These are phyloP conservation scores for Rostrohypoxylon terebratum DNA, from an alignment of 495 filamentous ascomycete species.

Conservation along the genomic window DNA sequence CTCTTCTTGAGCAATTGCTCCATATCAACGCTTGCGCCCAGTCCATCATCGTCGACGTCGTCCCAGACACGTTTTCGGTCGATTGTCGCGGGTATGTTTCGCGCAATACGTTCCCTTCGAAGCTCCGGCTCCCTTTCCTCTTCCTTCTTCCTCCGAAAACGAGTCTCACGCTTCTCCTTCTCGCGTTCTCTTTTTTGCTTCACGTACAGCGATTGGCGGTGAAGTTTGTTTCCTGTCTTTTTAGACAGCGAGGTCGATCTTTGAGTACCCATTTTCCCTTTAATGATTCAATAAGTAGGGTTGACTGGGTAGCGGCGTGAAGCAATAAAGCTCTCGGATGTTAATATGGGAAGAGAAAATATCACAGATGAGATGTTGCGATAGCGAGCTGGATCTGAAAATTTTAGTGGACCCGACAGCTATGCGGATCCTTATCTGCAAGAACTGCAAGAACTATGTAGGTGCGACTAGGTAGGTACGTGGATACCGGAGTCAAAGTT, in stretches of 20 bases:
- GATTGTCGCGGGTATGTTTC: conserved; percentile 84
- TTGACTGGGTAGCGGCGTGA: background rate
- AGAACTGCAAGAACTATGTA: background rate
- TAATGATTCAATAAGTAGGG: background rate
- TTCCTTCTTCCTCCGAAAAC: conserved; percentile 81
- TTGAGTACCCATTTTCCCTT: conserved; percentile 33
- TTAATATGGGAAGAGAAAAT: background rate
- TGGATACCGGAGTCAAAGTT: conserved; percentile 6
- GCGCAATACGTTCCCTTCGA: conserved; percentile 73
- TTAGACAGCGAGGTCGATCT: conserved; percentile 42
- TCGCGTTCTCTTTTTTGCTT: conserved; percentile 77
- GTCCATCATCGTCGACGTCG: conserved; percentile 80
- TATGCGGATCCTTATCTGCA: background rate
- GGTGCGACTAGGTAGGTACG: background rate
- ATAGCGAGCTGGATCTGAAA: conserved; percentile 33
- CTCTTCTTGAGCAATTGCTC: conserved; percentile 78
- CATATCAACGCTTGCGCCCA: conserved; percentile 82
- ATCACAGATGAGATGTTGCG: conserved; percentile 4
- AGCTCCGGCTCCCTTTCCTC: conserved; percentile 87
- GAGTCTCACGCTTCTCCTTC: conserved; percentile 76
- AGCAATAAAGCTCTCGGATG: background rate
- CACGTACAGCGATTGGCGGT: conserved; percentile 77
- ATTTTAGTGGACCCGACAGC: conserved; percentile 36
- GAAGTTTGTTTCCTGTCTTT: conserved; percentile 73
- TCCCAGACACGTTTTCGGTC: conserved; percentile 96